Percentiles rank a stretch among this genome's conserved stretches.
Evolutionary conservation across 2,329 filamentous ascomycete species (phyloP).

Genomic region (Diplocarpon mali): DNA sequence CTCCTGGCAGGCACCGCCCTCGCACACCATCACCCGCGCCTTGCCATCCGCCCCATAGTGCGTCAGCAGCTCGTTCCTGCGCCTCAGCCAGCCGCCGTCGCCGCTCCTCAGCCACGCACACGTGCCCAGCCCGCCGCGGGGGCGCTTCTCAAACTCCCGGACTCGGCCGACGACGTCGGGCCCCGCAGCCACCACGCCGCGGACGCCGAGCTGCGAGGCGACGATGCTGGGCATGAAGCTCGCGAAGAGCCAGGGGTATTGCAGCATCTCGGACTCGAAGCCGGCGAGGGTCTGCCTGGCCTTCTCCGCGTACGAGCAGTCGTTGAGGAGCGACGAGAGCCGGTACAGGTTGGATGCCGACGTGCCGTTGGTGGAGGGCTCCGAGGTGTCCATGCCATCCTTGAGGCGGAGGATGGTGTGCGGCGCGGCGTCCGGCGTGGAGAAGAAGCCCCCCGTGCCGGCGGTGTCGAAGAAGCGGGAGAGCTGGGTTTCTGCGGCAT

Average conservation of each 20-base stretch:
- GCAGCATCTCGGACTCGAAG: conserved; percentile 83
- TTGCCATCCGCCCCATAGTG: conserved; percentile 25
- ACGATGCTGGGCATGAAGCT: conserved; percentile 70
- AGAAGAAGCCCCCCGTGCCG: conserved; percentile 54
- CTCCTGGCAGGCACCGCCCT: conserved; percentile 34
- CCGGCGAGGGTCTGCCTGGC: conserved; percentile 68
- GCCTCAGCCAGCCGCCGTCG: conserved; percentile 35
- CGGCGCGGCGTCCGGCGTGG: conserved; percentile 48
- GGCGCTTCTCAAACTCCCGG: conserved; percentile 25
- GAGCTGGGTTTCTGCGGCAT: conserved; percentile 53
- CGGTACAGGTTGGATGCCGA: conserved; percentile 82
- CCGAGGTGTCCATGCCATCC: conserved; percentile 86
- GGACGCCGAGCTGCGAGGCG: conserved; percentile 55
- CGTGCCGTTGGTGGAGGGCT: conserved; percentile 81
- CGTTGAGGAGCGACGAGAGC: conserved; percentile 57
- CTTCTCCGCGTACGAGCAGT: conserved; percentile 49
- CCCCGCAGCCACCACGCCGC: conserved; percentile 39
- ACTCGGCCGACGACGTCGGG: conserved; percentile 24
- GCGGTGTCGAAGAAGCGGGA: conserved; percentile 61
- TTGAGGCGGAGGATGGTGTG: conserved; percentile 80
- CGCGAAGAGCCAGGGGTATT: conserved; percentile 87
- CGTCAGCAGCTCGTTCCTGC: conserved; percentile 34
- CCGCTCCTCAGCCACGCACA: conserved; percentile 15
- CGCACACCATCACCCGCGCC: conserved; percentile 35
- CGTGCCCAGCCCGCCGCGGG: conserved; percentile 21